Conservation (phyloP, 371 early-diverging fungal species). For the Apophysomyces variabilis region DNA sequence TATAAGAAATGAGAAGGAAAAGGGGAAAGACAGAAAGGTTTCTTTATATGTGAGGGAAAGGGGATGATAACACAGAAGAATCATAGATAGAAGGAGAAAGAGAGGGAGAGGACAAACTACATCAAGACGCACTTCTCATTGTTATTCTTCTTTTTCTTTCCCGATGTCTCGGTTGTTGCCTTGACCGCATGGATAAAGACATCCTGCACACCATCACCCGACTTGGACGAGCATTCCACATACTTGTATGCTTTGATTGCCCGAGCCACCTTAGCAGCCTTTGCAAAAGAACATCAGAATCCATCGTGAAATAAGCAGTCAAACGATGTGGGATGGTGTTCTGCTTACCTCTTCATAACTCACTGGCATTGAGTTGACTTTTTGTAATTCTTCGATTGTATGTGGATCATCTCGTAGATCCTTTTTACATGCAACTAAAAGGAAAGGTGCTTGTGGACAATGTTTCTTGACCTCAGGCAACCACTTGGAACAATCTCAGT, state of each 20-base stretch:
- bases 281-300: background rate
- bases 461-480: slow-evolving; percentile 47
- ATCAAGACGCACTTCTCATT: slow-evolving; percentile 32
- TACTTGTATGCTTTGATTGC: slow-evolving; percentile 19
- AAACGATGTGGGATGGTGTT: background rate
- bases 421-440: slow-evolving; percentile 55
- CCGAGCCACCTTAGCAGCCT: slow-evolving; percentile 11
- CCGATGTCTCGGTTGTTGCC: slow-evolving; percentile 12
- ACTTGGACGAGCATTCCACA: slow-evolving; percentile 23
- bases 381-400: slow-evolving; percentile 26
- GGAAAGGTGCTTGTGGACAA: slow-evolving; percentile 44
- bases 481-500: slow-evolving; percentile 38
- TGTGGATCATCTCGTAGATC: slow-evolving; percentile 51
- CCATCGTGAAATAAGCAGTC: background rate
- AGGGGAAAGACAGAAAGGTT: background rate
- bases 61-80: background rate
- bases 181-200: slow-evolving; percentile 20
- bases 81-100: background rate
- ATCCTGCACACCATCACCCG: slow-evolving; percentile 17
- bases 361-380: slow-evolving; percentile 27
- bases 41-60: background rate
- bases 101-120: slow-evolving; percentile 16
- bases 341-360: slow-evolving; percentile 32
- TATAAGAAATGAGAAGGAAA: too few species aligned
- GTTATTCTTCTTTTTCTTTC: slow-evolving; percentile 17